Base-by-base conservation (phyloP, 1,284 basidiomycete species). In the Porogramme epimiltina region DNA sequence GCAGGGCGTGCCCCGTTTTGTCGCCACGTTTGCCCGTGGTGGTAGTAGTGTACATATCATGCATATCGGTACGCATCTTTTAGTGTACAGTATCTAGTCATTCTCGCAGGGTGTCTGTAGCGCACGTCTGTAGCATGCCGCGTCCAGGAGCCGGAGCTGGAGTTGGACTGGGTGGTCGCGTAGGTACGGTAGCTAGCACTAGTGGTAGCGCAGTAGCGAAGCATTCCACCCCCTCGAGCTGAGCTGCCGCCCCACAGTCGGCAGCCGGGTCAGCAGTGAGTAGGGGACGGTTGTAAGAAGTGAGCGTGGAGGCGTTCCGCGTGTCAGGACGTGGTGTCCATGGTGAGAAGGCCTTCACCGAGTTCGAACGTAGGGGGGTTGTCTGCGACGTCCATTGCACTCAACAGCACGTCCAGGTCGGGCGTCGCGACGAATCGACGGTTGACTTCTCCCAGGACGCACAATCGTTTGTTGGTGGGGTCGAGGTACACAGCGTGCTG, bases 371-470 rank as follows among this genome's bases (percentile, higher is more conserved):
- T 51, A 34, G 59, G 60, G 24, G 60, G 68, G 49, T 57, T 63
- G 46, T 85, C 84, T n/a, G 75, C 74, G 37, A 75, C 64, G 51
- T 86, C 83, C 75, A 93, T 78, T 11, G 86, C 84, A n/a, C 75
- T 70, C 5, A 97, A 76, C 39, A 97, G 74, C 2, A 82, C 72
- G 47, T 95, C 90, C 8, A 97, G 75, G 63, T 97, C 85, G 0
- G 95, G 95, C 2, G 92, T 91, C 42, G 89, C 89, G 34, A 92
- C 79, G 61, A 95, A 96, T 52, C 89, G 83, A 64, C 90, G 87
- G 73, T 89, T 87, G 44, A 97, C 80, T 66, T 95, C 89, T 24
- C 95, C 95, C 0, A 97, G 73, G 5, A 94, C 82, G 34, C 80
- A 80, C 13, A 95, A 73, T 9, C 74, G 75, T 58, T 85, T 85